phyloP scores from a whole-genome alignment of 148 eudicot genomes.

The Heliamphora exappendiculata region DNA sequence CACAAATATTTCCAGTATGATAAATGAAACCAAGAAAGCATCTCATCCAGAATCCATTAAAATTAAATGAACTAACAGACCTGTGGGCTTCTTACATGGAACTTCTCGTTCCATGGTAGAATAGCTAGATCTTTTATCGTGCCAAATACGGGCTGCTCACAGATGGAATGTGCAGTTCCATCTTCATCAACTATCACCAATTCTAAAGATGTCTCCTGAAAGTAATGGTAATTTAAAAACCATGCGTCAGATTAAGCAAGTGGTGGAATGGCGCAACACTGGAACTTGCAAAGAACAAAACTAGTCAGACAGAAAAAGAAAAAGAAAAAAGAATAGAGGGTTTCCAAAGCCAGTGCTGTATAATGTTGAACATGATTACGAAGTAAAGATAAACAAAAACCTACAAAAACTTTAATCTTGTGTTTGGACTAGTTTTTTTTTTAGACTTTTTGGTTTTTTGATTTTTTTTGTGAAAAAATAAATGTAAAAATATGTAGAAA shows the following conservation, averaged over 20 bases:
- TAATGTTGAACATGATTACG: background rate
- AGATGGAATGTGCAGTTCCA: slow-evolving; percentile 73
- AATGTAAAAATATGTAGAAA: no score
- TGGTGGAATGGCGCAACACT: background rate
- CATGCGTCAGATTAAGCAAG: slow-evolving; percentile 8
- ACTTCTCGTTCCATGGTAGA: slow-evolving; percentile 60
- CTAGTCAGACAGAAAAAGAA: background rate
- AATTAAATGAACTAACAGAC: slow-evolving; percentile 24
- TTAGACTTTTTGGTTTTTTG: no score
- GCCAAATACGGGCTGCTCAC: slow-evolving; percentile 95
- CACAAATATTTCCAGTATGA: background rate
- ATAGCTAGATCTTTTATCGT: slow-evolving; percentile 74
- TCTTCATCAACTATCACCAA: slow-evolving; percentile 73
- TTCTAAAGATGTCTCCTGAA: slow-evolving; percentile 89
- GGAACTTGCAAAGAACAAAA: background rate
- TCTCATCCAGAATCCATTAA: background rate
- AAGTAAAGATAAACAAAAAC: background rate
- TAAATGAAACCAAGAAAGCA: background rate
- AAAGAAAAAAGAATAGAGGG: background rate
- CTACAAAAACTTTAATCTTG: background rate
- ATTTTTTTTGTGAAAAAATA: no score
- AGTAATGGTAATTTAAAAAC: slow-evolving; percentile 4
- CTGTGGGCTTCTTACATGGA: slow-evolving; percentile 38
- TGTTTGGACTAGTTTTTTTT: no score
- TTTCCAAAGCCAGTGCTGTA: background rate